These are phyloP conservation scores for Pezicula radicicola DNA, from an alignment of 2,329 filamentous ascomycete genomes.

Conservation along the genomic window DNA sequence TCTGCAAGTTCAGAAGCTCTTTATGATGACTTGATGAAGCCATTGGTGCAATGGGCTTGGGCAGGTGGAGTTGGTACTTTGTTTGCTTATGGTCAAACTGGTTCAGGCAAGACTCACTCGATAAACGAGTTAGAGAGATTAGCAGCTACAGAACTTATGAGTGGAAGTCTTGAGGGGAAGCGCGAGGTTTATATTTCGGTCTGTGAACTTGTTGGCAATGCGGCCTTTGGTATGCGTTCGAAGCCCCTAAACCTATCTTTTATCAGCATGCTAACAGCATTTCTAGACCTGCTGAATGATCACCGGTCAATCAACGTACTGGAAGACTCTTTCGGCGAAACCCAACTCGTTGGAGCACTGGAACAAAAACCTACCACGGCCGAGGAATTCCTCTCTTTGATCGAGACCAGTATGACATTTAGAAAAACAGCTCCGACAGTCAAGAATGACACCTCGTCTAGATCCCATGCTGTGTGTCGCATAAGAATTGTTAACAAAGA, in stretches of 20 bases:
- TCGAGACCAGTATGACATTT: slow-evolving; percentile 63
- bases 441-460: slow-evolving; percentile 45
- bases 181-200: slow-evolving; percentile 90
- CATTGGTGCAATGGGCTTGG: slow-evolving; percentile 42
- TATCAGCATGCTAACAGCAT: neutral
- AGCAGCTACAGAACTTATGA: slow-evolving; percentile 8
- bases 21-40: slow-evolving; percentile 9
- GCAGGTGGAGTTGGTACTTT: slow-evolving; percentile 43
- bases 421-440: slow-evolving; percentile 38
- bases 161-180: slow-evolving; percentile 24
- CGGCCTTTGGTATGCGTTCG: slow-evolving; percentile 42
- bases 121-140: slow-evolving; percentile 38
- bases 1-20: slow-evolving; percentile 9
- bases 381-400: slow-evolving; percentile 73
- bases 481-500: slow-evolving; percentile 36
- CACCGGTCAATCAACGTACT: slow-evolving; percentile 39
- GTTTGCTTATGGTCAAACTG: slow-evolving; percentile 45
- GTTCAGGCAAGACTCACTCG: slow-evolving; percentile 43
- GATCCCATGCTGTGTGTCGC: slow-evolving; percentile 46
- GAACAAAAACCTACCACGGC: slow-evolving; percentile 33
- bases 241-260: neutral
- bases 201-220: slow-evolving; percentile 85
- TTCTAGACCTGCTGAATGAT: slow-evolving; percentile 37
- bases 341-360: slow-evolving; percentile 40
- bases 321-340: slow-evolving; percentile 42